phyloP scores from a whole-genome alignment of 1,139 yeast genomes.

The Magnusiomyces fungicola region DNA sequence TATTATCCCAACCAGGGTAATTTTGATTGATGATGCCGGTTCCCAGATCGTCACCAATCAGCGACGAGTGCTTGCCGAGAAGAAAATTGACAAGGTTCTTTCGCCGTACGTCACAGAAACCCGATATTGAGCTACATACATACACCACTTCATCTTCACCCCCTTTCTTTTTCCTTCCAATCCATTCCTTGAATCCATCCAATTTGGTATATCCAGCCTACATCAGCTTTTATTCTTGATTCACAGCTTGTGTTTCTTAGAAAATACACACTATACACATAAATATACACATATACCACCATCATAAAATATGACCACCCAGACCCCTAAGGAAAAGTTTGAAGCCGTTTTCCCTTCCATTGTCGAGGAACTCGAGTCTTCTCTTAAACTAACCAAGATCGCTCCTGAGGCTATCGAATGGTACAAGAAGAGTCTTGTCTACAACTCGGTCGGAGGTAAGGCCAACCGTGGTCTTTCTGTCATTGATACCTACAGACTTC shows the following conservation, averaged over 20 bases:
- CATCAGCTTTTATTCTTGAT: background rate
- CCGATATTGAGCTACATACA: too few species aligned
- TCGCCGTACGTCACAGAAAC: too few species aligned
- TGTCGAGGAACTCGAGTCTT: conserved; percentile 65
- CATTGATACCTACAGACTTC: conserved; percentile 79
- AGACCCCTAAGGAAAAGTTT: conserved; percentile 50
- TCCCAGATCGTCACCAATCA: too few species aligned
- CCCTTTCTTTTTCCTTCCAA: too few species aligned
- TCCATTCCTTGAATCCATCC: too few species aligned
- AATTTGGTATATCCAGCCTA: too few species aligned
- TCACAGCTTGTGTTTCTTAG: background rate
- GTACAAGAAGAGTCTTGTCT: conserved; percentile 67
- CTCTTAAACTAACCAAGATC: conserved; percentile 66
- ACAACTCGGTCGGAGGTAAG: conserved; percentile 96
- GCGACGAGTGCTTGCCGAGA: too few species aligned
- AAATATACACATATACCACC: too few species aligned
- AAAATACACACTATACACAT: background rate
- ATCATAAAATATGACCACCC: conserved; percentile 8
- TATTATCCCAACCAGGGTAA: too few species aligned
- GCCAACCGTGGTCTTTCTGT: conserved; percentile 94
- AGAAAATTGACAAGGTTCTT: too few species aligned
- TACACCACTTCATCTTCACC: too few species aligned
- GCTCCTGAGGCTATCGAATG: conserved; percentile 82
- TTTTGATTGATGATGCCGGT: too few species aligned
- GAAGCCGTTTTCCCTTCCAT: conserved; percentile 67